Conservation (phyloP, 441 rosid genomes). For the Bocquillonia castaneifolia region DNA sequence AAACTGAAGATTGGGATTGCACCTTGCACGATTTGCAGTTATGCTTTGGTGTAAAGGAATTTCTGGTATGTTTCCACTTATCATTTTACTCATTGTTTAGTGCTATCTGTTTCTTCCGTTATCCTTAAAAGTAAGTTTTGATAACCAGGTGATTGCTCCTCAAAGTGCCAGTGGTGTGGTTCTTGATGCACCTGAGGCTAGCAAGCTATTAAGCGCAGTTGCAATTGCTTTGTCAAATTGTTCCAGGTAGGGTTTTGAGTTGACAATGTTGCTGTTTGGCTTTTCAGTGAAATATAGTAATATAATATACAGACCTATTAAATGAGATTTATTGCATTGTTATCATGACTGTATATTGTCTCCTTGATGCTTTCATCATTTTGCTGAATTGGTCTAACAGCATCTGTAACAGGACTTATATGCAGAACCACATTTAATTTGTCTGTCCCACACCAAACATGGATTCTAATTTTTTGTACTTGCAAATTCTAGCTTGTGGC, state of each 20-base stretch:
- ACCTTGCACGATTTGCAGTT: slow-evolving; percentile 85
- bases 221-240: slow-evolving; percentile 94
- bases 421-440: slow-evolving; percentile 8
- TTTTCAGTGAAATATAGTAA: background rate
- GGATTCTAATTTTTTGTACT: slow-evolving; percentile 13
- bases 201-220: slow-evolving; percentile 89
- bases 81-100: slow-evolving; percentile 13
- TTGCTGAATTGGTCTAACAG: background rate
- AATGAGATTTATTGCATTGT: background rate
- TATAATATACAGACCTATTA: background rate
- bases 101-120: slow-evolving; percentile 8
- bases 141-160: slow-evolving; percentile 75
- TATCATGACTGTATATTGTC: background rate
- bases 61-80: slow-evolving; percentile 57
- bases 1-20: slow-evolving; percentile 55
- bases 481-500: slow-evolving; percentile 72
- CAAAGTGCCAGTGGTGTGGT: slow-evolving; percentile 98
- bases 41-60: slow-evolving; percentile 90
- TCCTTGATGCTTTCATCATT: background rate
- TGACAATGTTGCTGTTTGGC: slow-evolving; percentile 19
- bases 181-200: slow-evolving; percentile 90
- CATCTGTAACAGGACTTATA: background rate
- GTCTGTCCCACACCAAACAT: slow-evolving; percentile 12
- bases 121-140: slow-evolving; percentile 18
- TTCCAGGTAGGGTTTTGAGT: slow-evolving; percentile 57